A percentile compares a stretch with the other conserved stretches of the same genome.
phyloP scores from a whole-genome alignment of 2,329 filamentous ascomycete genomes.

The Falciphora oryzae region DNA sequence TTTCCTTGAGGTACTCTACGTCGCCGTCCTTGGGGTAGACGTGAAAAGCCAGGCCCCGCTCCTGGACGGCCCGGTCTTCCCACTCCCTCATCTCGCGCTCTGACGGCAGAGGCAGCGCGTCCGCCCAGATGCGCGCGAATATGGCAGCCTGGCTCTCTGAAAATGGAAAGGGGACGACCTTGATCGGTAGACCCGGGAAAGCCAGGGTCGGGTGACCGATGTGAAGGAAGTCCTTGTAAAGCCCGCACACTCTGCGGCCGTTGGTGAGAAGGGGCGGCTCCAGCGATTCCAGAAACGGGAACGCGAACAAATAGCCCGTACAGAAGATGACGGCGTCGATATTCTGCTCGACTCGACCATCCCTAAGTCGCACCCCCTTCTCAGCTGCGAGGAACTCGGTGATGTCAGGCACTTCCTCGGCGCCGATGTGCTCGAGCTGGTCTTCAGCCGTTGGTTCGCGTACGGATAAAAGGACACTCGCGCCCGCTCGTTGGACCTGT shows the following conservation, averaged over 20 bases:
- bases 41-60: constrained; percentile 38
- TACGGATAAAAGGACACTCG: constrained; percentile 56
- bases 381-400: constrained; percentile 46
- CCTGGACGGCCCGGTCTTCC: constrained; percentile 56
- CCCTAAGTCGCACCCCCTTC: constrained; percentile 57
- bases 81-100: constrained; percentile 60
- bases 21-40: constrained; percentile 52
- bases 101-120: constrained; percentile 59
- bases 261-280: constrained; percentile 53
- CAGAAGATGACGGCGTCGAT: constrained; percentile 80
- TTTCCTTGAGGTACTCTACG: constrained; percentile 62
- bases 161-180: constrained; percentile 82
- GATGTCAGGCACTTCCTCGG: constrained; percentile 52
- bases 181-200: constrained; percentile 70
- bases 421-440: constrained; percentile 37
- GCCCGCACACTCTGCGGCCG: constrained; percentile 62
- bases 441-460: constrained; percentile 42
- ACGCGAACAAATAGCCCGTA: constrained; percentile 83
- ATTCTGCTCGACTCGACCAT: constrained; percentile 57
- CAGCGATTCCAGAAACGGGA: constrained; percentile 59
- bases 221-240: constrained; percentile 78
- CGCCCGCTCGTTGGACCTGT: constrained; percentile 51
- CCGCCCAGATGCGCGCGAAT: constrained; percentile 71
- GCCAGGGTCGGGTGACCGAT: constrained; percentile 70
- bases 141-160: constrained; percentile 74